These are phyloP conservation scores for Eucalyptus polybractea DNA, from an alignment of 345 rosid genomes.

Conservation along the genomic window DNA sequence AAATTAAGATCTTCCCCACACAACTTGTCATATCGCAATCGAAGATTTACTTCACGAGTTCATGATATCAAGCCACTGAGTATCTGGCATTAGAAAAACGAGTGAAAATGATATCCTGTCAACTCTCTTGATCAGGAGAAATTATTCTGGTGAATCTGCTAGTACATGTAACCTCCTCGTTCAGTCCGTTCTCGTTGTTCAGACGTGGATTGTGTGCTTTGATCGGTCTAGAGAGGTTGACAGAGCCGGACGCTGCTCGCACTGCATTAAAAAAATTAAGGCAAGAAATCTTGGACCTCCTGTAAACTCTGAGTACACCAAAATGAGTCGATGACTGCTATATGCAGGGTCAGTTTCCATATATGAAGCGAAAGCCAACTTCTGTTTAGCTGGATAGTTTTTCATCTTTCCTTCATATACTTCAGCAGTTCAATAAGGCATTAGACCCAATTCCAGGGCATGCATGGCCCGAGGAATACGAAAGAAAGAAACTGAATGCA, in stretches of 20 bases:
- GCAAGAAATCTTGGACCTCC: background rate
- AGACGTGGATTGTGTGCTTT: background rate
- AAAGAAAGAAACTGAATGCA: background rate
- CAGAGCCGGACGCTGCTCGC: background rate
- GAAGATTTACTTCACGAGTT: background rate
- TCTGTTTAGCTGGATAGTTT: background rate
- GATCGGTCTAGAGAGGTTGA: background rate
- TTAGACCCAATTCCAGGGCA: background rate
- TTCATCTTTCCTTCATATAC: background rate
- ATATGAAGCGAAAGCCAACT: background rate
- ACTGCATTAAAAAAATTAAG: background rate
- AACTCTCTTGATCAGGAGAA: background rate
- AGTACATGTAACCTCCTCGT: background rate
- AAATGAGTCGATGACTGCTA: background rate
- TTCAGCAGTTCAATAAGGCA: background rate
- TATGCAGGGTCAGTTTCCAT: background rate
- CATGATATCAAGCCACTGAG: background rate
- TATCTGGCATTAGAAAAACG: background rate
- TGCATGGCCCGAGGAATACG: background rate
- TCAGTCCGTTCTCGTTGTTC: background rate
- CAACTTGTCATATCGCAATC: background rate
- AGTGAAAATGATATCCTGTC: background rate
- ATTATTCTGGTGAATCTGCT: background rate
- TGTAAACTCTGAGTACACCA: background rate
- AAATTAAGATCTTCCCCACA: background rate